Percentiles rank a stretch among this genome's conserved stretches.
Evolutionary conservation across 2,329 filamentous ascomycete genomes (phyloP).

Genomic region (Huntiella omanensis): DNA sequence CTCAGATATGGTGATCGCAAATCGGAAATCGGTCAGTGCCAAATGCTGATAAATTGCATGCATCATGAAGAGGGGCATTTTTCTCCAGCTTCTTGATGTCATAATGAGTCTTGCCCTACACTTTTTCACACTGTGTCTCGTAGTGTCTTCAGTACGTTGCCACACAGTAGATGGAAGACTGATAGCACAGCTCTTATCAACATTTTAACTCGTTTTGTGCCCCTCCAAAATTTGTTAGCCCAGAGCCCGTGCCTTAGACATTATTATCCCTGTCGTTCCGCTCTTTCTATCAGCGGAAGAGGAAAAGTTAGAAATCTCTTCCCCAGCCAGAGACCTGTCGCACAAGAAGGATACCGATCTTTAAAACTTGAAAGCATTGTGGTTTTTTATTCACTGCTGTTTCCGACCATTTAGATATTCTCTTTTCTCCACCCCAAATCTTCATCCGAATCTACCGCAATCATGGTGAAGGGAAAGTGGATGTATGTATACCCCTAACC

Average conservation of each 20-base stretch:
- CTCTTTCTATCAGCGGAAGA: no score
- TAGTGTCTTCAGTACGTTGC: not conserved
- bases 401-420: no score
- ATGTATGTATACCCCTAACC: constrained; percentile 23
- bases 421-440: no score
- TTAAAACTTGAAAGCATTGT: no score
- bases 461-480: constrained; percentile 61
- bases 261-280: no score
- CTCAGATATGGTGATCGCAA: not conserved
- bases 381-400: no score
- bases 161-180: not conserved
- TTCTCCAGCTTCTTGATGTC: constrained; percentile 9
- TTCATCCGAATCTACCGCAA: constrained; percentile 18
- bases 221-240: constrained; percentile 10
- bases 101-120: constrained; percentile 10
- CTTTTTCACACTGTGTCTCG: not conserved
- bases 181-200: constrained; percentile 6
- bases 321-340: no score
- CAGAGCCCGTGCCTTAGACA: no score
- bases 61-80: constrained; percentile 10
- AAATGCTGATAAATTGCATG: constrained; percentile 9
- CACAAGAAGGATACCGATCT: no score
- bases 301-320: no score
- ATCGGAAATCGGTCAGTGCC: no score
- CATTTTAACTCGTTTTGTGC: constrained; percentile 4